Conservation (phyloP, 1,139 yeast species). For the Candida tropicalis region DNA sequence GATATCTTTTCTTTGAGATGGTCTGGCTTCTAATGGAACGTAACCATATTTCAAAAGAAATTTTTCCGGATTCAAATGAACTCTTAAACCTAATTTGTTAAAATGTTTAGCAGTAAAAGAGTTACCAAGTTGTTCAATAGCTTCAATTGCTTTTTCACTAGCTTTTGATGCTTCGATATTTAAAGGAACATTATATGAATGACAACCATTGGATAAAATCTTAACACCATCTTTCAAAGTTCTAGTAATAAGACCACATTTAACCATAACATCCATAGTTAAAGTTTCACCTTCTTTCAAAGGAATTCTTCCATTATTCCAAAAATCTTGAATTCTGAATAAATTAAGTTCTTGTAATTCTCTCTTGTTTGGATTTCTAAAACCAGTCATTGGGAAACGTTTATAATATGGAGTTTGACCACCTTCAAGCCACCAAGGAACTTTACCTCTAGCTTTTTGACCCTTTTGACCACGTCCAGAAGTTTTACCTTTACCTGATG, state of each 20-base stretch:
- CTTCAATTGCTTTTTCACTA: slow-evolving; percentile 67
- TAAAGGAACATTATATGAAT: slow-evolving; percentile 58
- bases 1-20: slow-evolving; percentile 80
- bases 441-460: slow-evolving; percentile 93
- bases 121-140: slow-evolving; percentile 75
- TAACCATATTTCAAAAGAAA: slow-evolving; percentile 71
- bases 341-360: slow-evolving; percentile 58
- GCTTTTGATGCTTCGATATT: slow-evolving; percentile 84
- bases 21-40: slow-evolving; percentile 84
- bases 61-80: slow-evolving; percentile 75
- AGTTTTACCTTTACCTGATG: slow-evolving; percentile 90
- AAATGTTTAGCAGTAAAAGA: slow-evolving; percentile 73
- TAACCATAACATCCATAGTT: slow-evolving; percentile 64
- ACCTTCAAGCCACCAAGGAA: slow-evolving; percentile 96
- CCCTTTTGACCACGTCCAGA: slow-evolving; percentile 98
- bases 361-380: slow-evolving; percentile 56
- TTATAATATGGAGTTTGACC: slow-evolving; percentile 96
- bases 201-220: slow-evolving; percentile 70
- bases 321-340: slow-evolving; percentile 60
- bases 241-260: slow-evolving; percentile 74
- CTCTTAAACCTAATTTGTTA: slow-evolving; percentile 66
- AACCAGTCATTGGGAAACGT: slow-evolving; percentile 89
- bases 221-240: slow-evolving; percentile 79
- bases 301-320: slow-evolving; percentile 69
- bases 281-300: slow-evolving; percentile 65